Base-by-base conservation (phyloP, 345 rosid species). In the Zanthoxylum bungeanum region DNA sequence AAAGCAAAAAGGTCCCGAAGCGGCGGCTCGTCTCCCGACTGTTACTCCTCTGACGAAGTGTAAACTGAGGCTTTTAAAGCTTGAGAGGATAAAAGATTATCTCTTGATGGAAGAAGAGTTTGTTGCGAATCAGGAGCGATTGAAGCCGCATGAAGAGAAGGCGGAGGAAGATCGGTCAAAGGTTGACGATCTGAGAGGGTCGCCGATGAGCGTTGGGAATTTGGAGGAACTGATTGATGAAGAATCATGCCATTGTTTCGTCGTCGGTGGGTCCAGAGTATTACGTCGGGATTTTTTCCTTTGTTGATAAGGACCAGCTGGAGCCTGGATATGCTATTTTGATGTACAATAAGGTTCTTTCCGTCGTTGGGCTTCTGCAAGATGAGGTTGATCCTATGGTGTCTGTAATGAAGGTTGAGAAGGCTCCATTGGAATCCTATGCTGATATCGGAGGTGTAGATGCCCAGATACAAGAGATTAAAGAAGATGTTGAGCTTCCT, bases 331-430 rank as follows among this genome's bases (percentile, higher is more conserved):
- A 96, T 73, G 91, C 99, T 60, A 93, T 96, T 61, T 73, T 96
- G 86, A 91, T 91, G 97, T 98, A 95, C 75, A 93, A 93, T 60
- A 91, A 93, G 97, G 94, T 91, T 52, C 87, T 95, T 2, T 93
- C 97, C 39, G 99, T 95, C 52, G 99, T 93, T 84, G 99, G 98
- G 50, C 89, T 93, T 75, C 89, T 95, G 12, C 98, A 93, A 81
- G 98, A 95, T 82, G 98, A 95, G 44, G 99, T 95, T 59, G 99
- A 95, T 81, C 98, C 98, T 46, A 93, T 95, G 99, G 98, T 95
- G 71, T 93, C 98, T 21, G 99, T 95, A 50, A 95, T 95, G 99
- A 95, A 95, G 82, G 99, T 93, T 21, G 98, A 95, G 80, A 93
- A 93, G 85, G 99, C 99, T 74, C 99, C 98, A 22, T 63, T 92